Percentiles rank a stretch among this genome's conserved stretches.
Conservation (phyloP, 805 yeast genomes). For the Limtongozyma cylindracea region DNA sequence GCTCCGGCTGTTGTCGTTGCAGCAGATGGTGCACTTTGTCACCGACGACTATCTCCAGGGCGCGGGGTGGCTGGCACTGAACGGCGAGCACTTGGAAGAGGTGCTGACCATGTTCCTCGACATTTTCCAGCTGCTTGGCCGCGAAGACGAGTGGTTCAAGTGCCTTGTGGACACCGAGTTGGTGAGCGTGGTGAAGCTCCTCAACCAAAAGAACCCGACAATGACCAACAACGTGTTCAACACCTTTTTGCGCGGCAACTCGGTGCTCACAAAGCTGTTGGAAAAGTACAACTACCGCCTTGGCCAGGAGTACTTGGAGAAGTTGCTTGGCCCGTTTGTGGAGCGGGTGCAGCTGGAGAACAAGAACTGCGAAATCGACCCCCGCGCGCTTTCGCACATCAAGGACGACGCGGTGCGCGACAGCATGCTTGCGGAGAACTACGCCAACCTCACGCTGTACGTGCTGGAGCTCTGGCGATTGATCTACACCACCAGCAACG, state of each 20-base stretch:
- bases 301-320: constrained; percentile 59
- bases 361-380: constrained; percentile 62
- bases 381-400: constrained; percentile 15
- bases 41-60: constrained; percentile 11
- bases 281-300: constrained; percentile 54
- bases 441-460: constrained; percentile 19
- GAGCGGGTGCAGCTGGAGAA: constrained; percentile 21
- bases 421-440: constrained; percentile 18
- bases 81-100: too few species aligned
- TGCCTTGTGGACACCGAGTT: constrained; percentile 47
- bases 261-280: constrained; percentile 57
- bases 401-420: constrained; percentile 5
- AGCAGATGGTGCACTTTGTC: constrained; percentile 22
- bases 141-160: constrained; percentile 51
- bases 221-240: constrained; percentile 21
- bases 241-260: constrained; percentile 63
- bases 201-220: constrained; percentile 15
- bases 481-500: constrained; percentile 43
- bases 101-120: constrained; percentile 38
- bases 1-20: constrained; percentile 24
- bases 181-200: constrained; percentile 15
- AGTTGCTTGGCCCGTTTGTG: constrained; percentile 48
- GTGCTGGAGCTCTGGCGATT: constrained; percentile 37
- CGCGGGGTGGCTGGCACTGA: too few species aligned
- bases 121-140: constrained; percentile 44